Percentiles rank a stretch among this genome's conserved stretches.
Conservation (phyloP, 2,329 filamentous ascomycete genomes). For the Aspergillus unguis region DNA sequence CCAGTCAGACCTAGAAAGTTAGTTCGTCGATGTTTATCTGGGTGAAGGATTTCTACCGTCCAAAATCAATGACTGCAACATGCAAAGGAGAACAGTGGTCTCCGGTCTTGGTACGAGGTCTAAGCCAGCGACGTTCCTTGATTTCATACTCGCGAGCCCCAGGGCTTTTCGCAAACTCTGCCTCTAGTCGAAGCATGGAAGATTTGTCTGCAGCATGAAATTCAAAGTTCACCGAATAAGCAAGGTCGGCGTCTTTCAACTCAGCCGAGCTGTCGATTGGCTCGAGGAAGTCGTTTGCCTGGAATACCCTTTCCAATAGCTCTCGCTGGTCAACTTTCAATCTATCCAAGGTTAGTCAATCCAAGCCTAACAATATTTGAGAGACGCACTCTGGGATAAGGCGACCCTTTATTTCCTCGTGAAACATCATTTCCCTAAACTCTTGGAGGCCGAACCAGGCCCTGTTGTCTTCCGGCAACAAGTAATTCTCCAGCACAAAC, state of each 20-base stretch:
- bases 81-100: constrained; percentile 32
- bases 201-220: constrained; percentile 30
- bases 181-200: constrained; percentile 36
- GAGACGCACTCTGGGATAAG: constrained; percentile 37
- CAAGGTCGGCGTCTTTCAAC: constrained; percentile 26
- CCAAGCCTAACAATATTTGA: not conserved
- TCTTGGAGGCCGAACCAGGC: constrained; percentile 35
- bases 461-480: constrained; percentile 24
- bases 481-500: constrained; percentile 39
- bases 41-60: constrained; percentile 23
- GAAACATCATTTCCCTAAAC: constrained; percentile 40
- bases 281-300: constrained; percentile 28
- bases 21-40: not conserved
- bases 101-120: constrained; percentile 21
- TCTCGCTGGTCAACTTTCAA: constrained; percentile 24
- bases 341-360: constrained; percentile 16
- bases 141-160: constrained; percentile 33
- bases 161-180: constrained; percentile 31
- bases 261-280: constrained; percentile 21
- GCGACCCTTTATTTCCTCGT: constrained; percentile 35
- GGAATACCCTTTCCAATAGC: constrained; percentile 29
- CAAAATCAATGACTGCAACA: constrained; percentile 36
- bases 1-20: constrained; percentile 36
- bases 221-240: constrained; percentile 42
- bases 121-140: constrained; percentile 36